These are phyloP conservation scores for Tillandsia leiboldiana DNA, from an alignment of 176 grass and related monocot genomes.

Conservation along the genomic window DNA sequence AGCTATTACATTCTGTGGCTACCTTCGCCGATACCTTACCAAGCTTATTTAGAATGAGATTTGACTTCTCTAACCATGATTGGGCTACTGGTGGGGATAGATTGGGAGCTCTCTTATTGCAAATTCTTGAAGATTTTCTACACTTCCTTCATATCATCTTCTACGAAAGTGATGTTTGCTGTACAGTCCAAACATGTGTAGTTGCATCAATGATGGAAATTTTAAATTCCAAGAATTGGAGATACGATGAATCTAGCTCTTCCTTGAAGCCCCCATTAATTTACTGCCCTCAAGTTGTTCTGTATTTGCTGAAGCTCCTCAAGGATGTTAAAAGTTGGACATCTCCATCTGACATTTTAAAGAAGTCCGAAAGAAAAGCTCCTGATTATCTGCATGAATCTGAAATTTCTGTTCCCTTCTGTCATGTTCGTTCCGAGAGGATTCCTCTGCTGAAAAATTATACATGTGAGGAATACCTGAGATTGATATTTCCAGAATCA, in stretches of 20 bases:
- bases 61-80: constrained; percentile 63
- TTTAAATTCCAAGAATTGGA: constrained; percentile 46
- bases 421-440: constrained; percentile 42
- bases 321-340: constrained; percentile 41
- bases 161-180: constrained; percentile 43
- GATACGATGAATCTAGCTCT: constrained; percentile 49
- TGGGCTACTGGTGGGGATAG: constrained; percentile 39
- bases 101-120: constrained; percentile 54
- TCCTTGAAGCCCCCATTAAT: constrained; percentile 63
- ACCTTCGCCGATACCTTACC: constrained; percentile 58
- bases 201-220: constrained; percentile 77
- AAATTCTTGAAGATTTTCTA: constrained; percentile 82
- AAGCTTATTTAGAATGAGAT: constrained; percentile 55
- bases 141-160: constrained; percentile 56
- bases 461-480: constrained; percentile 51
- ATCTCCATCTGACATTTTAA: constrained; percentile 30
- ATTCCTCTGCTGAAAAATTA: constrained; percentile 55
- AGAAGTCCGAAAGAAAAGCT: constrained; percentile 26
- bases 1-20: constrained; percentile 45
- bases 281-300: constrained; percentile 68
- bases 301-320: constrained; percentile 60
- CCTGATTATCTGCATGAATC: constrained; percentile 27
- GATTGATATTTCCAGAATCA: constrained; percentile 55
- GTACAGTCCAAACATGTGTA: constrained; percentile 56
- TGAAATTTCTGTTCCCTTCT: constrained; percentile 39